Evolutionary conservation across 805 yeast species (phyloP).

Genomic region (Cyberlindnera xylosilytica): DNA sequence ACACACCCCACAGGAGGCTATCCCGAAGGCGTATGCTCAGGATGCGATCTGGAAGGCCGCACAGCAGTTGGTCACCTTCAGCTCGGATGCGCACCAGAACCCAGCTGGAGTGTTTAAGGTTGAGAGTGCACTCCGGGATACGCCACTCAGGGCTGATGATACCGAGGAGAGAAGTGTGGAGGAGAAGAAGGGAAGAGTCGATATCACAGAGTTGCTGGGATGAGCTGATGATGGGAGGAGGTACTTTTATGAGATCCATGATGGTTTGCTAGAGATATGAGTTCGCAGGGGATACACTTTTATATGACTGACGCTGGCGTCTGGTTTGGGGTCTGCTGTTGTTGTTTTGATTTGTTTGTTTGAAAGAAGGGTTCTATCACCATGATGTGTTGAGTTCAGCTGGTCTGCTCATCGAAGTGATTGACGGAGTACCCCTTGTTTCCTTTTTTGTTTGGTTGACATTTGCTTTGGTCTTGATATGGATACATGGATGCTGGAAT

Average conservation of each 20-base stretch:
- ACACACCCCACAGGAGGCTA: constrained; percentile 3
- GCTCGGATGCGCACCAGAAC: constrained; percentile 9
- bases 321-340: too few species aligned
- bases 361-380: too few species aligned
- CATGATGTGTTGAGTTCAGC: too few species aligned
- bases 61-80: constrained; percentile 21
- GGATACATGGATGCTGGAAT: too few species aligned
- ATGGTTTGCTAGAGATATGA: too few species aligned
- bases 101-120: background rate
- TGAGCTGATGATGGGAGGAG: background rate
- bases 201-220: background rate
- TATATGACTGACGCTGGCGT: too few species aligned
- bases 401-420: too few species aligned
- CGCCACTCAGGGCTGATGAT: background rate
- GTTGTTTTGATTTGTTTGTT: too few species aligned
- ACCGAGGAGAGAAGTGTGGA: background rate
- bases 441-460: background rate
- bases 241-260: too few species aligned
- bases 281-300: too few species aligned
- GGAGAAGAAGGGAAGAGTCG: background rate
- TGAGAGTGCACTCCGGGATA: constrained; percentile 9
- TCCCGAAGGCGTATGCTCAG: constrained; percentile 22
- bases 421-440: background rate
- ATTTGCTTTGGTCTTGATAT: background rate
- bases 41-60: constrained; percentile 27